A percentile compares a stretch with the other conserved stretches of the same genome.
phyloP scores from a whole-genome alignment of 257 asterid species.

The Handroanthus guayacan region DNA sequence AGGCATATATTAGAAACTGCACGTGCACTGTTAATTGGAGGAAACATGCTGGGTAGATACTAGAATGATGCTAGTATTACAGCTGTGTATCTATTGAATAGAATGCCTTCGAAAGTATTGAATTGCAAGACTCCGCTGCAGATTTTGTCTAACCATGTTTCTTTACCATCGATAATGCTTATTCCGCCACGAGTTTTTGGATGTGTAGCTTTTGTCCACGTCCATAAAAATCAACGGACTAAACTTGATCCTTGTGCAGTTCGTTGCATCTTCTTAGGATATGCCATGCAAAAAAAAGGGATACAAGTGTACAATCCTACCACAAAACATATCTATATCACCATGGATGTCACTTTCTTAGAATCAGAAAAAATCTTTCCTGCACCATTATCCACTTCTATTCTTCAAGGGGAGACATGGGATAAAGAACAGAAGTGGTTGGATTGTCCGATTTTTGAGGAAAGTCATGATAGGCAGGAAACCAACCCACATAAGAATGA shows the following conservation, averaged over 20 bases:
- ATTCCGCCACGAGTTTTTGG: constrained; percentile 5
- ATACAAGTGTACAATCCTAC: background rate
- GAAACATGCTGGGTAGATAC: background rate
- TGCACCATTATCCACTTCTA: background rate
- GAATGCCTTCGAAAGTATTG: background rate
- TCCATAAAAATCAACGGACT: background rate
- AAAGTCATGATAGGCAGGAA: background rate
- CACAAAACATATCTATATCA: background rate
- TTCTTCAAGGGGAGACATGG: background rate
- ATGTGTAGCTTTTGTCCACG: constrained; percentile 23
- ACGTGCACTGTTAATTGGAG: background rate
- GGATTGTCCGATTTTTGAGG: too few relatives aligned
- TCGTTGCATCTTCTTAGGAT: background rate
- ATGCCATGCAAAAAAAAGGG: background rate
- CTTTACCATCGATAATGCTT: background rate
- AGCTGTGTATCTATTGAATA: background rate
- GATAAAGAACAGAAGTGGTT: background rate
- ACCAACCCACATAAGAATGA: too few relatives aligned
- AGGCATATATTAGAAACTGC: background rate
- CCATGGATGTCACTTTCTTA: background rate
- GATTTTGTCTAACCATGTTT: background rate
- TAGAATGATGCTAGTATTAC: too few relatives aligned
- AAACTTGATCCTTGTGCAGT: constrained; percentile 30
- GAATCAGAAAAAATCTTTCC: background rate
- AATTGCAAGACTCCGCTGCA: constrained; percentile 9